phyloP scores from a whole-genome alignment of 768 basidiomycete genomes.

The Epithele typhae region DNA sequence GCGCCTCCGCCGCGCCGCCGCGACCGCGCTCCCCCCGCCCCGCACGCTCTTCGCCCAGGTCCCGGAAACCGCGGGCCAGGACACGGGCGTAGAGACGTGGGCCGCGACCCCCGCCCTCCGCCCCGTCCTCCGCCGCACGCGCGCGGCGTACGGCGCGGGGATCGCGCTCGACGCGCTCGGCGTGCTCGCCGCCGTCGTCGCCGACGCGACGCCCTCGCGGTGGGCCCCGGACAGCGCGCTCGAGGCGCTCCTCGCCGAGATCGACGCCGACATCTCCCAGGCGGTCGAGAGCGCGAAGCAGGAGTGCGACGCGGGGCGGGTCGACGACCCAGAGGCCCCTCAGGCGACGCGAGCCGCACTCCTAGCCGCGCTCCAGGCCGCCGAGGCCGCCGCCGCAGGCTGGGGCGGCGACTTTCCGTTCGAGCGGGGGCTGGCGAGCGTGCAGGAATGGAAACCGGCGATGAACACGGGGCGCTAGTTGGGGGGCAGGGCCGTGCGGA shows the following conservation, averaged over 20 bases:
- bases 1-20: constrained; percentile 48
- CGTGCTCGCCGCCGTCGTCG: constrained; percentile 54
- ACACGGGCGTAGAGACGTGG: neutral
- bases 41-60: constrained; percentile 43
- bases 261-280: constrained; percentile 75
- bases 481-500: too few relatives aligned
- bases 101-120: constrained; percentile 48
- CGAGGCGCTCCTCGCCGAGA: constrained; percentile 51
- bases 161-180: constrained; percentile 63
- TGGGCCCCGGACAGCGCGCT: constrained; percentile 61
- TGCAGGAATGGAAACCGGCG: constrained; percentile 53
- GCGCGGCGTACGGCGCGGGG: constrained; percentile 72
- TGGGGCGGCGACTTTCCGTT: constrained; percentile 81
- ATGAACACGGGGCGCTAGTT: too few relatives aligned
- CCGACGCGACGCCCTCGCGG: constrained; percentile 51
- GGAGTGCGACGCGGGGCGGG: constrained; percentile 53
- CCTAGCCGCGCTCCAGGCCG: constrained; percentile 46
- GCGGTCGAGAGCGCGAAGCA: constrained; percentile 81
- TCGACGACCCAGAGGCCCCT: constrained; percentile 43
- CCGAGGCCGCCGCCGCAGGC: constrained; percentile 44
- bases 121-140: constrained; percentile 49
- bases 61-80: constrained; percentile 32
- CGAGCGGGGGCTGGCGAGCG: constrained; percentile 54
- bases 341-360: constrained; percentile 47
- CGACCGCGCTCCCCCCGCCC: constrained; percentile 28